Evolutionary conservation across 176 grass and related monocot genomes (phyloP), one percentile per base, ranked within the genome.

Genomic region (Carex parvula): DNA sequence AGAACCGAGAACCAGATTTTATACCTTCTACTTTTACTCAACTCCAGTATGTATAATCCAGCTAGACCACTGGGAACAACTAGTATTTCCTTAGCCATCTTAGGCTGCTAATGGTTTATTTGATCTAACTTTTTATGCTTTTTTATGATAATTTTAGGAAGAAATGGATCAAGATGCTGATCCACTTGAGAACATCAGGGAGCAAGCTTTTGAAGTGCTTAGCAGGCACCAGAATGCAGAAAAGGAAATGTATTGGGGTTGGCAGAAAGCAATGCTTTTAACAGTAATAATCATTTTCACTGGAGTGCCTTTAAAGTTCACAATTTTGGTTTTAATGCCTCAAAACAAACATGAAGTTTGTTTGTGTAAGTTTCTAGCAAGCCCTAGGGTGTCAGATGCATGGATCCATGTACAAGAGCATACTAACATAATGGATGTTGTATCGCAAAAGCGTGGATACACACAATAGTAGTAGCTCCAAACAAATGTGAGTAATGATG

Each of bases 201-300:
- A 9, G 13, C 60, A 84, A 75, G 74, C 60, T 66, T 81, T 58
- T 80, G 87, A 93, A 75, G 77, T 88, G 63, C 68, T 85, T n/a
- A 37, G 24, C 52, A 68, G 44, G 77, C 60, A 24, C 56, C n/a
- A 62, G 30, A 71, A 79, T 41, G 56, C 90, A 81, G 81, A 94
- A 57, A 85, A 82, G 8, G 72, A 62, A 56, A 26, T 61, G 60
- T 77, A 87, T 72, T 79, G 68, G 72, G 67, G 67, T n/a, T 63
- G 60, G 37, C 63, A 44, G 72, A 88, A 90, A 84, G 88, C 88
- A 84, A 91, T 79, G 68, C 56, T 20, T 70, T 65, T 80, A 56
- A 53, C 24, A 39, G 16, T 56, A 33, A 63, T 55, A 6, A 21
- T 44, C 71, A 62, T 68, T 70, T 30, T 18, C 10, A 33, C 64